Evolutionary conservation across 2,329 filamentous ascomycete species (phyloP), one percentile per base, ranked within the genome.

Genomic region (Daldinia sp.): DNA sequence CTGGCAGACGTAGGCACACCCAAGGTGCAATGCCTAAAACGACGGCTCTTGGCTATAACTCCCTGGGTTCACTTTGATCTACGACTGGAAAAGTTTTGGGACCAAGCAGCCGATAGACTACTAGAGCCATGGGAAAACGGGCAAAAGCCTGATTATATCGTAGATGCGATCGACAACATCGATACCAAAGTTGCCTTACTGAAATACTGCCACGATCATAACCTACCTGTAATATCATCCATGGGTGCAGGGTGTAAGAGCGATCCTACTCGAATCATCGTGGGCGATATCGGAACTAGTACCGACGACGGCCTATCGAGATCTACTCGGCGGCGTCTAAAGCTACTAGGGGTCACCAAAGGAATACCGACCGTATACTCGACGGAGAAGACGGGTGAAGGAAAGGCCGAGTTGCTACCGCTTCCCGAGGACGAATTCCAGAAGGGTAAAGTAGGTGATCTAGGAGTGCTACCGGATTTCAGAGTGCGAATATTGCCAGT

Each of bases 161-260:
- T 99, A 32, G 95, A 99, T 77, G 96, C 94, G 19, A 99, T 99
- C 69, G 95, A 99, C 77, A 98, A 99, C 74, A 98, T 99, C 66
- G 92, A 97, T 52, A 96, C 93, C 55, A 99, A 99, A 80, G 94
- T 99, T 2, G 90, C 90, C 15, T 81, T 99, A 56, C 82, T 99
- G 37, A 89, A 93, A 72, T 96, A 96, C 79, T 99, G 95, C 78
- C 84, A 94, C 74, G 85, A 88, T 63, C 85, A 93, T 73, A 82
- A 84, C 1, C 81, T 98, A 23, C 90, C 88, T 0, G 93, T 99
- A 25, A 94, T 99, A 65, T 95, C 93, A 13, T 92, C 93, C 29
- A 98, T 98, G 94, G 95, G 95, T 0, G 95, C 95, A 0, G 95
- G 93, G 0, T 97, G 93, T 78, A 99, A 98, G 81, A 94, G 92